Percentiles rank a stretch among this genome's conserved stretches.
Evolutionary conservation across 352 stramenopile species (phyloP).

Genomic region (Phytophthora meadii): DNA sequence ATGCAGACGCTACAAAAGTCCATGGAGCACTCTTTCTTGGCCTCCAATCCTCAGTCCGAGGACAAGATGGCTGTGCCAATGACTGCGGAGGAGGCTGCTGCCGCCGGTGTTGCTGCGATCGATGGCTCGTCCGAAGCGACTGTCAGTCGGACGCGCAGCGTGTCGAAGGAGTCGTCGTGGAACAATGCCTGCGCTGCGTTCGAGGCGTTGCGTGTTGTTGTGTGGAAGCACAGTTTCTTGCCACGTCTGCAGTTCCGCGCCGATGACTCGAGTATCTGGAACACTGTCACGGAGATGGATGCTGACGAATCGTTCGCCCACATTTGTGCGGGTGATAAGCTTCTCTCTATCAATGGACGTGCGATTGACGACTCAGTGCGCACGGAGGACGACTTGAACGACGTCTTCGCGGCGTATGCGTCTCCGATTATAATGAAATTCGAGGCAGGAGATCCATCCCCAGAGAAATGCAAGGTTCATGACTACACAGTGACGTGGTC

Average conservation of each 20-base stretch:
- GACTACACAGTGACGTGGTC: conserved; percentile 90
- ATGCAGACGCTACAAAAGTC: conserved; percentile 58
- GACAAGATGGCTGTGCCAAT: conserved; percentile 60
- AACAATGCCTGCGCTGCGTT: conserved; percentile 85
- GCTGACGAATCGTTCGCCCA: conserved; percentile 85
- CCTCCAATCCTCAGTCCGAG: conserved; percentile 74
- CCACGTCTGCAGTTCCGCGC: conserved; percentile 68
- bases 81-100: conserved; percentile 19
- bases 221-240: conserved; percentile 91
- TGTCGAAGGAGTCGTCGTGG: conserved; percentile 83
- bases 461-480: conserved; percentile 72
- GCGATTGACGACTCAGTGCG: conserved; percentile 65
- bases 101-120: conserved; percentile 29
- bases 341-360: conserved; percentile 83
- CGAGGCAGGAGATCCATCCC: conserved; percentile 48
- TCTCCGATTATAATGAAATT: conserved; percentile 90
- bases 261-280: conserved; percentile 61
- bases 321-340: conserved; percentile 68
- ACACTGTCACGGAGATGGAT: conserved; percentile 72
- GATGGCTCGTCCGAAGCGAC: conserved; percentile 24
- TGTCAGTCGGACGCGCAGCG: conserved; percentile 46
- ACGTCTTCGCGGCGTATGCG: conserved; percentile 75
- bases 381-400: conserved; percentile 72
- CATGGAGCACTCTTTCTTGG: conserved; percentile 53
- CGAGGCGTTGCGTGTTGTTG: conserved; percentile 77